Evolutionary conservation across 2,329 filamentous ascomycete species (phyloP).

Genomic region (Pseudogymnoascus sp.): DNA sequence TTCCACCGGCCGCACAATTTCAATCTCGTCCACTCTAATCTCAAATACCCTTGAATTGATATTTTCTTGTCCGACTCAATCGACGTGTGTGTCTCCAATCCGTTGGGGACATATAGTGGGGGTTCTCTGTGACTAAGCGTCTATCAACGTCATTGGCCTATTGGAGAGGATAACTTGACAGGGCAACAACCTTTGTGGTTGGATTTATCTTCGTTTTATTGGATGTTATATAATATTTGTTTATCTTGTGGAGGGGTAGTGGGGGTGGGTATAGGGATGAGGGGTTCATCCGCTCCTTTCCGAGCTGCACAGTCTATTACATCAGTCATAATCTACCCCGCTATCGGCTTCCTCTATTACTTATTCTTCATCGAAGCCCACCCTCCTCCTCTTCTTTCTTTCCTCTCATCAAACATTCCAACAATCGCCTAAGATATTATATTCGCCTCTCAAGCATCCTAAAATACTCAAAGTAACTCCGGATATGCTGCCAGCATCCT

Average conservation of each 20-base stretch:
- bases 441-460: not conserved
- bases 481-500: not conserved
- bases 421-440: not conserved
- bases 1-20: not conserved
- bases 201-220: not conserved
- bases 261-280: not conserved
- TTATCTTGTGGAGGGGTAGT: conserved; percentile 4
- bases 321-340: conserved; percentile 7
- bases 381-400: not conserved
- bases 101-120: not conserved
- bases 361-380: conserved; percentile 6
- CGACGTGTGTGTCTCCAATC: not conserved
- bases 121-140: not conserved
- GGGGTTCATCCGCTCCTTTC: conserved; percentile 7
- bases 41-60: not conserved
- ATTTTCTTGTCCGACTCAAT: not conserved
- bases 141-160: not conserved
- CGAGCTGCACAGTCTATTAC: not conserved
- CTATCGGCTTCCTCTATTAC: conserved; percentile 2
- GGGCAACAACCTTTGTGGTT: not conserved
- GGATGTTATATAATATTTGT: not conserved
- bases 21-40: not conserved
- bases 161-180: not conserved
- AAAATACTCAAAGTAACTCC: conserved; percentile 5
- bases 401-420: not conserved